A percentile compares a stretch with the other conserved stretches of the same genome.
Conservation (phyloP, 106 monocot genomes). For the Acorus gramineus region DNA sequence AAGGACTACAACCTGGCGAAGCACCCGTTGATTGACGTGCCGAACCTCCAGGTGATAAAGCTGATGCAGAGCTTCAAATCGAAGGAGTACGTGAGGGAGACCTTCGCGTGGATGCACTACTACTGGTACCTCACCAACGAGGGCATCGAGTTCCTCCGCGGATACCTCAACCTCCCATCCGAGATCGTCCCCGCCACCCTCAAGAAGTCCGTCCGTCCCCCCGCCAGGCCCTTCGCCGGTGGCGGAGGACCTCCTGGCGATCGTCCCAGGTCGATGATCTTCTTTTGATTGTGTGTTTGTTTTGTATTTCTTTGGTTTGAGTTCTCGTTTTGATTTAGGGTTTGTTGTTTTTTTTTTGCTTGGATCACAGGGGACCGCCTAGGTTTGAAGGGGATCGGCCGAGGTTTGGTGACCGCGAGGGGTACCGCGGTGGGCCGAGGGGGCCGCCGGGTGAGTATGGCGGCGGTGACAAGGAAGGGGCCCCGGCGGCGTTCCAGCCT, state of each 20-base stretch:
- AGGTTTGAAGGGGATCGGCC: too few relatives aligned
- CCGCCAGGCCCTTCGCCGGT: constrained; percentile 18
- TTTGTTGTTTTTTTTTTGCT: too few relatives aligned
- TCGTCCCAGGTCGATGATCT: constrained; percentile 15
- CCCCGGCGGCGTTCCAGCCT: too few relatives aligned
- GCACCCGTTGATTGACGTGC: constrained; percentile 23
- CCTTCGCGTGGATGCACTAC: constrained; percentile 24
- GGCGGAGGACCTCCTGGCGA: constrained; percentile 29
- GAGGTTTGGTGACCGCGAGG: too few relatives aligned
- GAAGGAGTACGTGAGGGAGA: neutral
- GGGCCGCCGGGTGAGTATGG: too few relatives aligned
- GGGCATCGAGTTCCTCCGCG: constrained; percentile 24
- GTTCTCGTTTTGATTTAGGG: too few relatives aligned
- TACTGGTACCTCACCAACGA: constrained; percentile 39
- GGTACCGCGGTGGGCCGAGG: too few relatives aligned
- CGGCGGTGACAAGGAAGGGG: too few relatives aligned
- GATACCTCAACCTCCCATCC: constrained; percentile 26
- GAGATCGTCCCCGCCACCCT: constrained; percentile 29
- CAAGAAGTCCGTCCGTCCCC: constrained; percentile 23
- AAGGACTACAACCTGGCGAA: constrained; percentile 29
- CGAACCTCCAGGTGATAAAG: constrained; percentile 30
- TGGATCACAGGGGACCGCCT: too few relatives aligned
- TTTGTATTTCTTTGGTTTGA: too few relatives aligned
- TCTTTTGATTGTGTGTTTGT: too few relatives aligned
- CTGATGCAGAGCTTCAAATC: constrained; percentile 11